Conservation (phyloP, 2,329 filamentous ascomycete species). For the Thielaviopsis euricoi region DNA sequence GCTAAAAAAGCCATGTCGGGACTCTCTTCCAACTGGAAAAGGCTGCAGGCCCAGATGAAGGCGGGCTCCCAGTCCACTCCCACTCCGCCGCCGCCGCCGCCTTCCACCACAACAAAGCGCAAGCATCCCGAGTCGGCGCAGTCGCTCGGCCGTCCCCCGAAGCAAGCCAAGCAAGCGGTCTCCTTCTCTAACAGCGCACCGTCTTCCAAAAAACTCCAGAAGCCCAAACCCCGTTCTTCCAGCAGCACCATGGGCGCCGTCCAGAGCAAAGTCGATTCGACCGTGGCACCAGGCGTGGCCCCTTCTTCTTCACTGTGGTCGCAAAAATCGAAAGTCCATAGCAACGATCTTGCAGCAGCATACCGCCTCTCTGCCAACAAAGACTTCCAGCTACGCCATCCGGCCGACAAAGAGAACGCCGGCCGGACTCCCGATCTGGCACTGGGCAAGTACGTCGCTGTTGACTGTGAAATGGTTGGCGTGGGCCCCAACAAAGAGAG, state of each 20-base stretch:
- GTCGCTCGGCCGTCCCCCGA: background rate
- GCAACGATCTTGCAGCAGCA: conserved; percentile 42
- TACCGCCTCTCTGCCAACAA: conserved; percentile 37
- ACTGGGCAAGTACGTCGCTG: conserved; percentile 75
- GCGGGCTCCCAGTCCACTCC: conserved; percentile 19
- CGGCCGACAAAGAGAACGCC: conserved; percentile 41
- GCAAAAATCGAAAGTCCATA: conserved; percentile 42
- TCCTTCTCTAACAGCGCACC: conserved; percentile 2
- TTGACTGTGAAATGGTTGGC: conserved; percentile 98
- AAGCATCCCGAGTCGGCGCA: conserved; percentile 9
- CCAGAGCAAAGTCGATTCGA: conserved; percentile 29
- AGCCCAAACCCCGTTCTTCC: conserved; percentile 15
- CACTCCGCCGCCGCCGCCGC: conserved; percentile 15
- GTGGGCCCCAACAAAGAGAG: conserved; percentile 57
- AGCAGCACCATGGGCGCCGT: conserved; percentile 35
- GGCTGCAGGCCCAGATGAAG: conserved; percentile 48
- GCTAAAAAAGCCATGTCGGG: conserved; percentile 16
- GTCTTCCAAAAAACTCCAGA: background rate
- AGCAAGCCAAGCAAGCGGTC: conserved; percentile 9
- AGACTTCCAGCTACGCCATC: conserved; percentile 29
- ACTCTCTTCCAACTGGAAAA: conserved; percentile 63
- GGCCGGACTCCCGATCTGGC: conserved; percentile 46
- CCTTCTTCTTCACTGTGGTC: conserved; percentile 43
- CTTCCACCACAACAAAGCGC: conserved; percentile 19
- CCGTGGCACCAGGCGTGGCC: conserved; percentile 20